Evolutionary conservation across 192 early-diverging fungal species (phyloP).

Genomic region (Cladochytrium replicatum): DNA sequence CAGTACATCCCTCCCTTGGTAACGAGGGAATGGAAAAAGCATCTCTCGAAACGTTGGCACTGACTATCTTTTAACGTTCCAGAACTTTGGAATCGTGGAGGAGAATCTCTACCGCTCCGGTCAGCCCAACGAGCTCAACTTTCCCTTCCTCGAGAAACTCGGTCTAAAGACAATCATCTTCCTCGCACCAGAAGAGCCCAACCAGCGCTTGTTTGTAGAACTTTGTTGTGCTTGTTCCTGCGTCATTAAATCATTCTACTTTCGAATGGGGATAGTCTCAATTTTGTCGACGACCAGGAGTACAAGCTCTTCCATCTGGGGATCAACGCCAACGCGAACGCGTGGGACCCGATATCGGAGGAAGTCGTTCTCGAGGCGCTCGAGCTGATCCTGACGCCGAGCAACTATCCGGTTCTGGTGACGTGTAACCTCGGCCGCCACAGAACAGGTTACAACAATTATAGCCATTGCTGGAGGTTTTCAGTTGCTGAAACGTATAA

Average conservation of each 20-base stretch:
- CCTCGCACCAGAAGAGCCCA: conserved; percentile 95
- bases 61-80: too few relatives aligned
- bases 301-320: conserved; percentile 88
- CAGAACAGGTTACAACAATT: conserved; percentile 62
- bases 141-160: conserved; percentile 95
- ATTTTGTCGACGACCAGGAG: conserved; percentile 99
- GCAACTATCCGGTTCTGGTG: conserved; percentile 88
- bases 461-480: conserved; percentile 2
- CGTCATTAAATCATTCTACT: conserved; percentile 5
- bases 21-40: too few relatives aligned
- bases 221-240: not conserved
- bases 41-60: too few relatives aligned
- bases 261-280: conserved; percentile 40
- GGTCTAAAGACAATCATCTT: conserved; percentile 88
- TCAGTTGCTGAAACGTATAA: conserved; percentile 4
- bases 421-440: conserved; percentile 98
- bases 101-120: conserved; percentile 89
- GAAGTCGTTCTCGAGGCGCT: conserved; percentile 83
- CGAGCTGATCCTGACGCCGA: conserved; percentile 73
- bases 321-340: conserved; percentile 68
- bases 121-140: conserved; percentile 98
- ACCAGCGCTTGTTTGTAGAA: conserved; percentile 70
- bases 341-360: conserved; percentile 97
- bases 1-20: too few relatives aligned
- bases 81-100: conserved; percentile 98